Evolutionary conservation across 1,139 yeast species (phyloP).

Genomic region (Kurtzmaniella quercitrusa): DNA sequence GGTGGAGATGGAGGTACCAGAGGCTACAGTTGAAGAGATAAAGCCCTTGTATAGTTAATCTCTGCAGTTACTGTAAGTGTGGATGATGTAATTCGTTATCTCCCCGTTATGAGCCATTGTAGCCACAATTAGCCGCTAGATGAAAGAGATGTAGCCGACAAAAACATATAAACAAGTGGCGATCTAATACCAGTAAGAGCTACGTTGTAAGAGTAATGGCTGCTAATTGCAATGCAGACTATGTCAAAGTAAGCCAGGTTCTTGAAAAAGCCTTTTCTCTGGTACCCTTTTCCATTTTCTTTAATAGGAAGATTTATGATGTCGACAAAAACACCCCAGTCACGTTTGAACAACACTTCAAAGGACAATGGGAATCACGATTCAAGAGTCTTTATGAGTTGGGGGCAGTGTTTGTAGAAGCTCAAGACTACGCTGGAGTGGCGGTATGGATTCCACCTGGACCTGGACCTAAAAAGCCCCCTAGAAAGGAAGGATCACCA

Average conservation of each 20-base stretch:
- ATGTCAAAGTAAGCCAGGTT: slow-evolving; percentile 1
- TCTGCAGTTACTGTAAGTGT: background rate
- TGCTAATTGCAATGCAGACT: background rate
- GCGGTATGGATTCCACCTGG: slow-evolving; percentile 11
- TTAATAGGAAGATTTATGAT: background rate
- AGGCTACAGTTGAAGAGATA: too few species aligned
- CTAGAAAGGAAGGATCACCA: background rate
- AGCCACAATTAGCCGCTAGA: too few species aligned
- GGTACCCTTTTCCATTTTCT: slow-evolving; percentile 1
- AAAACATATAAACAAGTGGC: too few species aligned
- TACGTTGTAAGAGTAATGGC: too few species aligned
- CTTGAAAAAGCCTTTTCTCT: slow-evolving; percentile 2
- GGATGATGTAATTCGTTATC: too few species aligned
- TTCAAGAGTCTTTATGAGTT: slow-evolving; percentile 3
- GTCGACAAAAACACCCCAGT: background rate
- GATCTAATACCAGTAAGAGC: too few species aligned
- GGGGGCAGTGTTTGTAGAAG: slow-evolving; percentile 8
- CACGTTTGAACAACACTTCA: slow-evolving; percentile 3
- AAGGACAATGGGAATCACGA: slow-evolving; percentile 5
- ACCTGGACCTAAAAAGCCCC: slow-evolving; percentile 1
- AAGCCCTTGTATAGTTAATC: too few species aligned
- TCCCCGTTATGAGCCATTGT: background rate
- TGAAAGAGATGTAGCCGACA: too few species aligned
- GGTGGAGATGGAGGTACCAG: too few species aligned
- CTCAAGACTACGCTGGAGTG: slow-evolving; percentile 9